Percentiles rank a stretch among this genome's conserved stretches.
These are phyloP conservation scores for Erigeron philadelphicus DNA, from an alignment of 140 eudicot genomes.

Conservation along the genomic window DNA sequence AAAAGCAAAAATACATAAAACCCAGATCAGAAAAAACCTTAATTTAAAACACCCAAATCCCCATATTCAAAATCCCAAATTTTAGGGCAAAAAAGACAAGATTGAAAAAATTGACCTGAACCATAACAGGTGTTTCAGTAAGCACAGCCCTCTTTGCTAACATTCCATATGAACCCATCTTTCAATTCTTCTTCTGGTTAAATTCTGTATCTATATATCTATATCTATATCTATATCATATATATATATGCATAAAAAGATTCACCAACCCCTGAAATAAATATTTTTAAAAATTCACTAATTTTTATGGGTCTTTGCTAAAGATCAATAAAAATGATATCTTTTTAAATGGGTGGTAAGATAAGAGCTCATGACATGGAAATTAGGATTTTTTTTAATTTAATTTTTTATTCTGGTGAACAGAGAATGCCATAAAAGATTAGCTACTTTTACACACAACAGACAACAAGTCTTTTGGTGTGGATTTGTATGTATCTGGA, in stretches of 20 bases:
- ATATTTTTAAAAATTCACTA: conserved; percentile 11
- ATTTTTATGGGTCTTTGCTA: no score
- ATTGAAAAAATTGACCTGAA: conserved; percentile 50
- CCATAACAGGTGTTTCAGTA: conserved; percentile 88
- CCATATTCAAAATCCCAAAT: conserved; percentile 10
- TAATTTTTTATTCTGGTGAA: neutral
- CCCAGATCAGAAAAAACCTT: conserved; percentile 27
- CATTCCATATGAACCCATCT: conserved; percentile 85
- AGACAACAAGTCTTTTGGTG: no score
- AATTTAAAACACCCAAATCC: conserved; percentile 18
- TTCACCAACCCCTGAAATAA: conserved; percentile 34
- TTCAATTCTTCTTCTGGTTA: conserved; percentile 12
- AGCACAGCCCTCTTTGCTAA: conserved; percentile 69
- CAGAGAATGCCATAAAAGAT: conserved; percentile 28
- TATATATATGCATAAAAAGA: conserved; percentile 3
- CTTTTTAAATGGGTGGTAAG: conserved; percentile 6
- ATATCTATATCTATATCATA: neutral
- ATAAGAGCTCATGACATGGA: conserved; percentile 13
- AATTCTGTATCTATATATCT: conserved; percentile 18
- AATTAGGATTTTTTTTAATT: conserved; percentile 16
- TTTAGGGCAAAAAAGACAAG: conserved; percentile 24
- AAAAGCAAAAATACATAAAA: conserved; percentile 23
- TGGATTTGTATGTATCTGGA: no score
- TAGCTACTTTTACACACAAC: conserved; percentile 8
- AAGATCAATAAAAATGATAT: conserved; percentile 5